A percentile compares a stretch with the other conserved stretches of the same genome.
phyloP scores from a whole-genome alignment of 2,329 filamentous ascomycete species.

The Paramyrothecium sp. region DNA sequence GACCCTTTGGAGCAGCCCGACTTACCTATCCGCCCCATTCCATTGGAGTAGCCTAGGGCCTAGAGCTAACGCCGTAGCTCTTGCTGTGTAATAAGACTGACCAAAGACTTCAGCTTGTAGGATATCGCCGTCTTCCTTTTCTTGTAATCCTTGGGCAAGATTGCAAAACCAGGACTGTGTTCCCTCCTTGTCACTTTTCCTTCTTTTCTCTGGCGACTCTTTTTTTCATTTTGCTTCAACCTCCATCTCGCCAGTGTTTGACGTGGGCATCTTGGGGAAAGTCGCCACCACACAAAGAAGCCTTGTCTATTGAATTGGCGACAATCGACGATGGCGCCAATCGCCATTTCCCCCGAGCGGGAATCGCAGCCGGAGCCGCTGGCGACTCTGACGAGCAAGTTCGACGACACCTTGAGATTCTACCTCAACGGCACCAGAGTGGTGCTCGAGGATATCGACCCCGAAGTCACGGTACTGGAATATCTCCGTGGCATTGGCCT shows the following conservation, averaged over 20 bases:
- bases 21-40: background rate
- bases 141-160: background rate
- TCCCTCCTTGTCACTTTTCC: background rate
- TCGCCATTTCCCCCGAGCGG: conserved; percentile 49
- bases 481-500: conserved; percentile 90
- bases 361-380: conserved; percentile 30
- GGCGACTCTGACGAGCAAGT: conserved; percentile 64
- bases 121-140: background rate
- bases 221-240: background rate
- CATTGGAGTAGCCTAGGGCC: background rate
- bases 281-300: background rate
- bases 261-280: background rate
- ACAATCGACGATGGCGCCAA: conserved; percentile 49
- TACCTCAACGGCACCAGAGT: conserved; percentile 94
- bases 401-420: conserved; percentile 86
- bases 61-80: background rate
- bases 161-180: background rate
- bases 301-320: background rate
- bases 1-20: background rate
- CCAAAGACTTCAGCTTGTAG: background rate
- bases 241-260: background rate
- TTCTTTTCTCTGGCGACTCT: background rate
- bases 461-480: conserved; percentile 87
- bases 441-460: conserved; percentile 81
- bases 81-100: background rate